A percentile compares a stretch with the other conserved stretches of the same genome.
These are phyloP conservation scores for Caloboletus inedulis DNA, from an alignment of 1,284 basidiomycete species.

Conservation along the genomic window DNA sequence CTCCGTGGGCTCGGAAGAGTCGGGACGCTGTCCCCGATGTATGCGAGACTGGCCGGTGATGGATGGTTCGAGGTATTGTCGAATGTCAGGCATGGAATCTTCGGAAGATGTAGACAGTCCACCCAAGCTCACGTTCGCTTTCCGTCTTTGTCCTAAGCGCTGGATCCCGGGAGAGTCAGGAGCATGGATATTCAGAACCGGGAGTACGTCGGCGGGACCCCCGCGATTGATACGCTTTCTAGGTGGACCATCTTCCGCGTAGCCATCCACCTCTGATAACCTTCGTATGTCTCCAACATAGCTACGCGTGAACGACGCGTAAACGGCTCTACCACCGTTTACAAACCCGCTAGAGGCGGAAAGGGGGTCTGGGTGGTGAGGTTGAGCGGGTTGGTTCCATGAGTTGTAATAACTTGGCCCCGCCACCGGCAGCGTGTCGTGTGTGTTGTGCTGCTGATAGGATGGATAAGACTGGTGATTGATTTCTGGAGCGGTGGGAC, in stretches of 20 bases:
- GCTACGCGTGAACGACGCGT: conserved; percentile 51
- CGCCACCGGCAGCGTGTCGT: conserved; percentile 45
- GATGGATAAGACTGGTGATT: conserved; percentile 37
- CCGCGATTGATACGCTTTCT: conserved; percentile 64
- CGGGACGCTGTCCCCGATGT: conserved; percentile 45
- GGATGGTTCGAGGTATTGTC: conserved; percentile 39
- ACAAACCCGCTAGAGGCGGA: conserved; percentile 59
- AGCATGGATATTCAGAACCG: conserved; percentile 8
- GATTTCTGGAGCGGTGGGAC: conserved; percentile 48
- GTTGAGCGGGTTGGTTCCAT: conserved; percentile 38
- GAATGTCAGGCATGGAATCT: conserved; percentile 54
- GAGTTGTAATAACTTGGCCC: conserved; percentile 36
- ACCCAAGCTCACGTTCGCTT: conserved; percentile 37
- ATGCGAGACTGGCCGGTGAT: conserved; percentile 47
- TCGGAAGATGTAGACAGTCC: conserved; percentile 55
- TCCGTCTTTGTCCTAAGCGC: conserved; percentile 49
- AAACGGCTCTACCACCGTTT: conserved; percentile 37
- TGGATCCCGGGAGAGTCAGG: conserved; percentile 59
- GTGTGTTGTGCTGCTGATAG: conserved; percentile 31
- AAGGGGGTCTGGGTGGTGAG: conserved; percentile 50
- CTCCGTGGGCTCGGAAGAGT: conserved; percentile 28
- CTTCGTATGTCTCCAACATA: conserved; percentile 36
- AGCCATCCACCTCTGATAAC: conserved; percentile 37
- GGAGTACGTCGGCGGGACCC: conserved; percentile 38
- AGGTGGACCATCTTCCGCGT: conserved; percentile 57